Base-by-base conservation (phyloP, 768 basidiomycete species). In the Auriculariales sp. region DNA sequence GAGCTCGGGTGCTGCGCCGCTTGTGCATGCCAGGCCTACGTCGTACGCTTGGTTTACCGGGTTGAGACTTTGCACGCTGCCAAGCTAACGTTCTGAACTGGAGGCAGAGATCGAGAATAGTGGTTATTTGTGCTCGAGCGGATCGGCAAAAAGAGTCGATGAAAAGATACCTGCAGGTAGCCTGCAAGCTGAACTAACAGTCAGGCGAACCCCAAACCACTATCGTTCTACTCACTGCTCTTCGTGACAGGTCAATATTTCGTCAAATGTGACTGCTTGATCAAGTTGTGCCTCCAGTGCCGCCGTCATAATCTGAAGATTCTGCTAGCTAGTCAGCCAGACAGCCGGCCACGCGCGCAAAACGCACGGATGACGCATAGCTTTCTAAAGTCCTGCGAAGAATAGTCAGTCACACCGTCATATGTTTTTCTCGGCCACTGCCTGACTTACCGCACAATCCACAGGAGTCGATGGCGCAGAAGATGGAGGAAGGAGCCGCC, bases 391-490 rank as follows among this genome's bases (percentile, higher is more conserved):
- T 19, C 45, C 29, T 39, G 9, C 7, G 24, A 4, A n/a, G 44
- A 25, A 12, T 3, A 33, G 36, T 45, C 9, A 45, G 27, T 5
- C 22, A 19, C 12, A 15, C 6, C 24, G 19, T 39, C 14, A 31
- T 28, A 15, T 51, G 11, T 19, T 55, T 33, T 17, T 25, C 27
- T 24, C 27, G 24, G 2, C 17, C 9, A 48, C 77, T 28, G 47
- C 85, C 87, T 7, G n/a, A 71, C 82, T 56, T 58, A 88, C 87
- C 84, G 87, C 60, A 84, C 73, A 56, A 89, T 84, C 88, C 88
- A 91, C 51, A 82, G 81, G 52, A 91, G 56, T 49, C 81, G 78
- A 55, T 79, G 77, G 53, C 86, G 66, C 71, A 87, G 74, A 0
- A 81, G 82, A 59, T 85, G 86, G 56, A 89, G 79, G 52, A 29